phyloP scores from a whole-genome alignment of 2,329 filamentous ascomycete species.

The Dactylellina sp. region DNA sequence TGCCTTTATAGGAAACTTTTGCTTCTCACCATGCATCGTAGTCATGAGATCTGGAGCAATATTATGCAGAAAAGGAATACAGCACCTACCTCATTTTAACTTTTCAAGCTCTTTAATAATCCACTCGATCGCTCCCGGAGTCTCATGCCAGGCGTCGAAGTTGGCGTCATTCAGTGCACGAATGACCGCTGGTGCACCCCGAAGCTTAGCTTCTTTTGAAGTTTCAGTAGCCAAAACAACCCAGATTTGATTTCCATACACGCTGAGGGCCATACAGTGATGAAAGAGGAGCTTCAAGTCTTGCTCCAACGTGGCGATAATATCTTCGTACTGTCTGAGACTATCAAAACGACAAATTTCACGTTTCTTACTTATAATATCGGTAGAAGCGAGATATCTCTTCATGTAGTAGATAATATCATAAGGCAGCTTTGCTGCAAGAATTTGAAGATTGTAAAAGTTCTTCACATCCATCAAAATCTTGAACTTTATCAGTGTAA shows the following conservation, averaged over 20 bases:
- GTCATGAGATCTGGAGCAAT: no score
- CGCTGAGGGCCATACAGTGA: not conserved
- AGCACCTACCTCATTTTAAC: not conserved
- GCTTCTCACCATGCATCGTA: no score
- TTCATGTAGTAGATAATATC: constrained; percentile 24
- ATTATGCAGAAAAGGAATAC: no score
- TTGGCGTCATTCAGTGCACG: constrained; percentile 5
- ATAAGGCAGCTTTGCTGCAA: constrained; percentile 11
- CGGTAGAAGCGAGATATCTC: not conserved
- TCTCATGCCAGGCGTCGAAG: constrained; percentile 26
- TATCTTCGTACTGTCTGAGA: constrained; percentile 4
- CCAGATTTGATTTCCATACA: constrained; percentile 22
- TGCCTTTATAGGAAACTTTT: no score
- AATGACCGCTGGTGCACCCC: no score
- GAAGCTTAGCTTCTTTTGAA: not conserved
- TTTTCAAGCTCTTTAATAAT: constrained; percentile 3
- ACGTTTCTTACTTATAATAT: not conserved
- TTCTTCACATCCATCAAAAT: constrained; percentile 15
- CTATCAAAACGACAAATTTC: constrained; percentile 14
- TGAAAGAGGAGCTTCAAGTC: constrained; percentile 23
- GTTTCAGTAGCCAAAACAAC: not conserved
- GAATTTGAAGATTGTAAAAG: constrained; percentile 26
- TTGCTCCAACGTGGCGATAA: constrained; percentile 8
- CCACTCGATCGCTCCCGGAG: constrained; percentile 27
- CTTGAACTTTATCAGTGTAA: constrained; percentile 37